A percentile compares a stretch with the other conserved stretches of the same genome.
These are phyloP conservation scores for Aspergillus heteromorphus DNA, from an alignment of 495 filamentous ascomycete species.

Conservation along the genomic window DNA sequence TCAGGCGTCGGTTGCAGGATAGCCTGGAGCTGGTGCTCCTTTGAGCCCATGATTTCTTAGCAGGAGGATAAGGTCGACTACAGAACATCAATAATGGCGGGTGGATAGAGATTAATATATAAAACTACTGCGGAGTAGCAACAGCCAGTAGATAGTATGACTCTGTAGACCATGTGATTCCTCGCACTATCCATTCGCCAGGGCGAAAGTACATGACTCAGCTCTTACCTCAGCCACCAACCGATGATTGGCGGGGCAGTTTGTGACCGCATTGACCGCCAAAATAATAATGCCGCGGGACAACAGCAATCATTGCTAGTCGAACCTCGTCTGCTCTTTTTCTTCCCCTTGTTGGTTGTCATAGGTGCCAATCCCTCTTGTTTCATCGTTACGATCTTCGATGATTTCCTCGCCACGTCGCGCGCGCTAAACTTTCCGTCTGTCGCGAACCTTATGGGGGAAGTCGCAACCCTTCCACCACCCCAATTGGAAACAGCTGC, in stretches of 20 bases:
- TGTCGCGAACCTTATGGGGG: slow-evolving; percentile 18
- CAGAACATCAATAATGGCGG: too few relatives aligned
- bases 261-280: background rate
- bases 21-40: too few relatives aligned
- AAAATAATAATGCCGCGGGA: background rate
- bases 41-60: too few relatives aligned
- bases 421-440: background rate
- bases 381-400: background rate
- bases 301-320: background rate
- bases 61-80: too few relatives aligned
- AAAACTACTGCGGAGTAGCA: too few relatives aligned
- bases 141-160: too few relatives aligned
- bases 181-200: too few relatives aligned
- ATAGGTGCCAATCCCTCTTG: background rate
- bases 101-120: too few relatives aligned
- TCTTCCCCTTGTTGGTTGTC: background rate
- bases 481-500: slow-evolving; percentile 19
- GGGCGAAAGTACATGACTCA: background rate
- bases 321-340: background rate
- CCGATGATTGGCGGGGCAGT: background rate
- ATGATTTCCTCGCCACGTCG: background rate
- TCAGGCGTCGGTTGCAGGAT: too few relatives aligned
- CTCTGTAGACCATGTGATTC: too few relatives aligned
- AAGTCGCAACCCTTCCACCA: slow-evolving; percentile 6
- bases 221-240: background rate